Percentiles rank a stretch among this genome's conserved stretches.
These are phyloP conservation scores for Aspergillus heteromorphus DNA, from an alignment of 495 filamentous ascomycete genomes.

Conservation along the genomic window DNA sequence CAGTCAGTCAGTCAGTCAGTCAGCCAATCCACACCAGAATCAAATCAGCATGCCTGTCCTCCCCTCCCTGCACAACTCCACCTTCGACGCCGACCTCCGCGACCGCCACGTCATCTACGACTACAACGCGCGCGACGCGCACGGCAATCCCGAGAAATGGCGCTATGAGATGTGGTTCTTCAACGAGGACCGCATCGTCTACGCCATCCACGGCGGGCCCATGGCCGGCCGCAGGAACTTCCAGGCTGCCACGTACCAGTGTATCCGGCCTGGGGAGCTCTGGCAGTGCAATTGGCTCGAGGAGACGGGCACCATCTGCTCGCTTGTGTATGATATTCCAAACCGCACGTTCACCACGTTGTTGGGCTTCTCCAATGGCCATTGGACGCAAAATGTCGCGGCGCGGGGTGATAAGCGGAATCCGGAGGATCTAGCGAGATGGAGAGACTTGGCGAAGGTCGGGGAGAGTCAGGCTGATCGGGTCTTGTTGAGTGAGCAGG, in stretches of 20 bases:
- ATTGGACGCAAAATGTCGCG: constrained; percentile 30
- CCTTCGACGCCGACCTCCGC: constrained; percentile 31
- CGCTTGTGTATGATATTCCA: constrained; percentile 33
- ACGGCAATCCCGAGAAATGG: constrained; percentile 35
- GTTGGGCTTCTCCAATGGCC: constrained; percentile 34
- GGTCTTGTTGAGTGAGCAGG: constrained; percentile 35
- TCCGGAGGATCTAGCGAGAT: constrained; percentile 24
- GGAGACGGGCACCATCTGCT: constrained; percentile 36
- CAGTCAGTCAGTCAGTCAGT: too few relatives aligned
- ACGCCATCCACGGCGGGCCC: constrained; percentile 37
- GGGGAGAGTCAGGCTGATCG: constrained; percentile 31
- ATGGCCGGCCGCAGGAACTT: constrained; percentile 37
- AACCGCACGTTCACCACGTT: constrained; percentile 29
- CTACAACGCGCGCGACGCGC: constrained; percentile 24
- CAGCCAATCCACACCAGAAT: too few relatives aligned
- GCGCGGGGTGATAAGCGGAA: constrained; percentile 38
- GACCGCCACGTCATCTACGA: constrained; percentile 41
- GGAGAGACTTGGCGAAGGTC: constrained; percentile 29
- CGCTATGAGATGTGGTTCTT: constrained; percentile 44
- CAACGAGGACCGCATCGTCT: constrained; percentile 35
- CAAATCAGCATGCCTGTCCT: constrained; percentile 30
- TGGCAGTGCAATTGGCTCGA: constrained; percentile 41
- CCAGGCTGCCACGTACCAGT: constrained; percentile 35
- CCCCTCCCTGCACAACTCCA: constrained; percentile 18
- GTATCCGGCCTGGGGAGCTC: constrained; percentile 32